phyloP scores from a whole-genome alignment of 345 rosid genomes.

The Eucalyptus virginea region DNA sequence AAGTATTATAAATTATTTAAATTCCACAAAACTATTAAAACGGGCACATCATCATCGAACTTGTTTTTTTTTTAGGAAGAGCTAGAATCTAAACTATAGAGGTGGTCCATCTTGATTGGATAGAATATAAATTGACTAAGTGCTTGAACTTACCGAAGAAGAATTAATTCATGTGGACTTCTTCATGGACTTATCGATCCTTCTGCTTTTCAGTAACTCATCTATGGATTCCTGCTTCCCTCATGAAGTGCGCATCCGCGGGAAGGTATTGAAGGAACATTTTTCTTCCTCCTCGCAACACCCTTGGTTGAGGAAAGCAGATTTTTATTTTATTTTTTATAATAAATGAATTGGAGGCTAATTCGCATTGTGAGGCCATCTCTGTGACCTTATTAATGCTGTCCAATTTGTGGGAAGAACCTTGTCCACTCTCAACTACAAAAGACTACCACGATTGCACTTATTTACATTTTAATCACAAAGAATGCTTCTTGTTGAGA shows the following conservation, averaged over 20 bases:
- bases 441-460: neutral
- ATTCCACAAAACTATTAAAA: too few relatives aligned
- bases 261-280: too few relatives aligned
- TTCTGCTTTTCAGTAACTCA: neutral
- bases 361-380: neutral
- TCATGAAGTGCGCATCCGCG: too few relatives aligned
- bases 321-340: too few relatives aligned
- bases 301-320: neutral
- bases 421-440: neutral
- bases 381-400: neutral
- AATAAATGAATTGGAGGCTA: neutral
- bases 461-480: too few relatives aligned
- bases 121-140: neutral
- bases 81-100: neutral
- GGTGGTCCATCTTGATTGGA: neutral
- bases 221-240: too few relatives aligned
- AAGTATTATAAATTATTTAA: too few relatives aligned
- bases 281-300: too few relatives aligned
- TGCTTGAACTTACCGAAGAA: neutral
- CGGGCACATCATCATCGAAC: too few relatives aligned
- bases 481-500: too few relatives aligned
- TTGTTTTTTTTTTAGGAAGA: too few relatives aligned
- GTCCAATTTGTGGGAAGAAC: neutral
- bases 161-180: neutral
- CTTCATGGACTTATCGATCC: neutral